Evolutionary conservation across 257 asterid genomes (phyloP).

Genomic region (Datura wrightii): DNA sequence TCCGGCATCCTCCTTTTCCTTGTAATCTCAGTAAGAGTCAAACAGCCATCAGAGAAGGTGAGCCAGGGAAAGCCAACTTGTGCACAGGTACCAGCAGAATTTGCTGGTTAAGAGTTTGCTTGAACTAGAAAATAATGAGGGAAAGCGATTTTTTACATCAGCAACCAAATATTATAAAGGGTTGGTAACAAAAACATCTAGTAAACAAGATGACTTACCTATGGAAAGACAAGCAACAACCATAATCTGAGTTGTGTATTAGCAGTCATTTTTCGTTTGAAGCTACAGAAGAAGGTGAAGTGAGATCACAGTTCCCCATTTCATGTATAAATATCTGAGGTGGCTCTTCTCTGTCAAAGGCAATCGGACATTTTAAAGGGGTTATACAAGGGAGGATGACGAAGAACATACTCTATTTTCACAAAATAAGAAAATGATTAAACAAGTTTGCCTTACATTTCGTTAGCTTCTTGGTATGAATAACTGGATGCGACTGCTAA

Average conservation of each 20-base stretch:
- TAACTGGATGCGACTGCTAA: conserved; percentile 82
- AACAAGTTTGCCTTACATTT: conserved; percentile 54
- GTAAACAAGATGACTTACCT: conserved; percentile 20
- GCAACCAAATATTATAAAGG: neutral
- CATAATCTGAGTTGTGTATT: neutral
- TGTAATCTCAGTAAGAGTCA: neutral
- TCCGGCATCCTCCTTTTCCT: neutral
- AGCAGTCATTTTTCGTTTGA: conserved; percentile 35
- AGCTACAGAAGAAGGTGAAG: conserved; percentile 36
- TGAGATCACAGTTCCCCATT: conserved; percentile 42
- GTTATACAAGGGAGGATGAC: neutral
- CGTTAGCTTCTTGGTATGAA: conserved; percentile 78
- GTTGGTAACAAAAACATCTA: conserved; percentile 4
- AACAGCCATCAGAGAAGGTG: neutral
- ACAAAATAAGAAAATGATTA: neutral
- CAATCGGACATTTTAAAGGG: conserved; percentile 21
- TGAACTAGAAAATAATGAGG: neutral
- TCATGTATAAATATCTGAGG: conserved; percentile 68
- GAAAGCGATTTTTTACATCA: neutral
- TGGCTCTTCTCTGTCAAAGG: conserved; percentile 65
- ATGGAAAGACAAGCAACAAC: neutral
- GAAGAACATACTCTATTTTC: neutral
- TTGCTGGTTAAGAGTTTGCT: neutral
- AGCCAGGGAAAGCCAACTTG: neutral
- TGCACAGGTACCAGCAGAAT: neutral